These are phyloP conservation scores for Trichoderma sp. DNA, from an alignment of 2,329 filamentous ascomycete species.

Conservation along the genomic window DNA sequence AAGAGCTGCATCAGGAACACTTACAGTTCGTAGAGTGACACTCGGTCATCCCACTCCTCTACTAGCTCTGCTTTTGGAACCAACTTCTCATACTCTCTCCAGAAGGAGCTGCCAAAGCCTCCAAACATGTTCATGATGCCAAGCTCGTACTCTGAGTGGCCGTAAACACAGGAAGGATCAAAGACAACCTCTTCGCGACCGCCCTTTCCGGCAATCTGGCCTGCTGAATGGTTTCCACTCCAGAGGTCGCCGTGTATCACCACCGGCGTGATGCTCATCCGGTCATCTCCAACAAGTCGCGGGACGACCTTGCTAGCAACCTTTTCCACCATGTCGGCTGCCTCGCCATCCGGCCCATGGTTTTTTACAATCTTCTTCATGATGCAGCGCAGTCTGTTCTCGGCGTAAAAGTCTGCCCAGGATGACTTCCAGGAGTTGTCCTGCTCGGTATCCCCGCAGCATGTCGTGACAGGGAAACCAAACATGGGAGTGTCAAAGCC, in stretches of 20 bases:
- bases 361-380: constrained; percentile 58
- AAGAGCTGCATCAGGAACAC: constrained; percentile 41
- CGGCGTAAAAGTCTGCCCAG: constrained; percentile 86
- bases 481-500: constrained; percentile 67
- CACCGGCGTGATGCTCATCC: constrained; percentile 71
- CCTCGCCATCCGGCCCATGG: constrained; percentile 66
- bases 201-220: constrained; percentile 60
- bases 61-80: constrained; percentile 80
- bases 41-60: constrained; percentile 82
- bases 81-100: constrained; percentile 74
- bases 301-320: constrained; percentile 71
- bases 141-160: constrained; percentile 85
- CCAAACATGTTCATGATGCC: constrained; percentile 98
- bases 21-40: constrained; percentile 80
- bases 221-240: constrained; percentile 79
- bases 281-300: constrained; percentile 69
- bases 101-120: constrained; percentile 73
- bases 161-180: constrained; percentile 81
- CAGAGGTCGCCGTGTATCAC: constrained; percentile 92
- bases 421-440: constrained; percentile 72
- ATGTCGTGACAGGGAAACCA: constrained; percentile 83
- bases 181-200: constrained; percentile 75
- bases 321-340: constrained; percentile 66
- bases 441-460: constrained; percentile 83
- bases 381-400: constrained; percentile 72